Base-by-base conservation (phyloP, 306 rosid species). In the Acacia confusa region DNA sequence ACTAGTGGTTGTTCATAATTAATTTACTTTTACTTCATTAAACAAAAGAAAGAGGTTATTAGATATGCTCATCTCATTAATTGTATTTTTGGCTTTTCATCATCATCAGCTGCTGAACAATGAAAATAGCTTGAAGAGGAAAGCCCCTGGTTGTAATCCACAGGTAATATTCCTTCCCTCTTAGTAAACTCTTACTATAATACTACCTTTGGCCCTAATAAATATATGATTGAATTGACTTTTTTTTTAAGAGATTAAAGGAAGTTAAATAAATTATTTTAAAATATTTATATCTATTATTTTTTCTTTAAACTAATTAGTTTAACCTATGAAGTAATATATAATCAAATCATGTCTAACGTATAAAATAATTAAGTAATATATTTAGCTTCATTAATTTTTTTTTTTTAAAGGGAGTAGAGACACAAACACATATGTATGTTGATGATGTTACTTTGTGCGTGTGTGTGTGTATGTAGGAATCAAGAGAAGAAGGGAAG, bases 91-190 rank as follows among this genome's bases (percentile, higher is more conserved):
- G 50, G 45, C 52, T 77, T 47, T 53, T 41, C 47, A 41, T 69
- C 63, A 11, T 69, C 47, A 22, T 22, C 67, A 10, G 12, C 64
- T 90, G 98, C 85, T 95, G 78, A 82, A 93, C 86, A 85, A 93
- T 85, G 94, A 95, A 52, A 90, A 89, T 84, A 74, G 91, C 89
- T 86, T 93, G 88, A 95, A 95, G 85, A 88, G 92, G 87, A 93
- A 91, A 77, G 93, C 92, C 68, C 70, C 78, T 75, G 73, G 80
- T 72, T 84, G 44, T n/a, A 69, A 86, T 68, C n/a, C 17, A n/a
- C 89, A 83, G 91, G 92, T 92, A 83, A 41, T 22, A 20, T 61
- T 48, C 57, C 27, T 47, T 73, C 52, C 19, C 34, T 48, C 66
- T 25, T 3, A 58, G 30, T 57, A 57, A 9, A 8, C 28, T 57